These are phyloP conservation scores for Suillus subalutaceus DNA, from an alignment of 768 basidiomycete genomes.

Conservation along the genomic window DNA sequence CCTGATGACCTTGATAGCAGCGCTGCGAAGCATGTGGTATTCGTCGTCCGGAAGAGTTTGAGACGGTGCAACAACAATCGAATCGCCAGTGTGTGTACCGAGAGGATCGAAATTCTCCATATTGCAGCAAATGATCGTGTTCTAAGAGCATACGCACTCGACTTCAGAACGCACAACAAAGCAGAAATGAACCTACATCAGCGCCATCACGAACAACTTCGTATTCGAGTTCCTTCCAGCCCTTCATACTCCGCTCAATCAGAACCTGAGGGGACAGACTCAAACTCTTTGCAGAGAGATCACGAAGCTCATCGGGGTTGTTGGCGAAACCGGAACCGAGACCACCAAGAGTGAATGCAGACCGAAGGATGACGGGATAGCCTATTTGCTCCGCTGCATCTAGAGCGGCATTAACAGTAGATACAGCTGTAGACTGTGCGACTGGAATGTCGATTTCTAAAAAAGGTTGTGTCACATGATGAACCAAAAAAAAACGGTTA, in stretches of 20 bases:
- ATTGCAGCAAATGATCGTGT: slow-evolving; percentile 99
- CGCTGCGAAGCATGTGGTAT: slow-evolving; percentile 98
- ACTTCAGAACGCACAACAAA: slow-evolving; percentile 13
- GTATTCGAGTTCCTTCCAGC: slow-evolving; percentile 99
- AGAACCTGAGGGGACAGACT: slow-evolving; percentile 93
- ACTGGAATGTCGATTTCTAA: slow-evolving; percentile 96
- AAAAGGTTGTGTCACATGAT: slow-evolving; percentile 13
- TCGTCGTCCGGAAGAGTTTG: slow-evolving; percentile 97
- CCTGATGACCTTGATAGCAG: slow-evolving; percentile 93
- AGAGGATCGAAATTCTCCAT: slow-evolving; percentile 99
- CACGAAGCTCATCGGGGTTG: slow-evolving; percentile 91
- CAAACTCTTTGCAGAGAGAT: slow-evolving; percentile 89
- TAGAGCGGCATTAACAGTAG: slow-evolving; percentile 91
- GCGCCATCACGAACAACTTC: slow-evolving; percentile 98
- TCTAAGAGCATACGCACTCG: slow-evolving; percentile 47
- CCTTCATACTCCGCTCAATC: slow-evolving; percentile 98
- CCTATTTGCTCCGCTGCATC: slow-evolving; percentile 90
- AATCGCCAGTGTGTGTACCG: slow-evolving; percentile 98
- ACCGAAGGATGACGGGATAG: slow-evolving; percentile 96
- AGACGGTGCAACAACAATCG: slow-evolving; percentile 98
- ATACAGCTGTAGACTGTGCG: slow-evolving; percentile 94
- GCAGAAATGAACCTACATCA: slow-evolving; percentile 63
- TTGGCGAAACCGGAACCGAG: slow-evolving; percentile 98
- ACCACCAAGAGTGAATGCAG: slow-evolving; percentile 97
- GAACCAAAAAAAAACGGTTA: background rate